phyloP scores from a whole-genome alignment of 192 early-diverging fungal species.

The Coemansia sp. region DNA sequence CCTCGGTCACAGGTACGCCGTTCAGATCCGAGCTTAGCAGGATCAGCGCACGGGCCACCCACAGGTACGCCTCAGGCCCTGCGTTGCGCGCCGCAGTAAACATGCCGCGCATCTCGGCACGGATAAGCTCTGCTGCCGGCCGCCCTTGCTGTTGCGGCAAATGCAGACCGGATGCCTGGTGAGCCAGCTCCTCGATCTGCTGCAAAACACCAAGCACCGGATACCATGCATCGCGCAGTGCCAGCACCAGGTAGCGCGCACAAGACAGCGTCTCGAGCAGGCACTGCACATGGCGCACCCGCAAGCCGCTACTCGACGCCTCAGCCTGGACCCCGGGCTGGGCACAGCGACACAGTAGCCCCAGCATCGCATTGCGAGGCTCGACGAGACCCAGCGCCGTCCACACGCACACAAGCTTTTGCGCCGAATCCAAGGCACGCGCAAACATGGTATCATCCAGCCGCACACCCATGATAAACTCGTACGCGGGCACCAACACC shows the following conservation, averaged over 20 bases:
- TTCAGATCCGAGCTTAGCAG: conserved; percentile 28
- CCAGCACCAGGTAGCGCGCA: conserved; percentile 76
- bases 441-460: conserved; percentile 84
- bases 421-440: conserved; percentile 63
- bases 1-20: conserved; percentile 5
- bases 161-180: conserved; percentile 9
- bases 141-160: neutral
- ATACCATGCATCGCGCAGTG: conserved; percentile 75
- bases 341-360: conserved; percentile 59
- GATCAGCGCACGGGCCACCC: conserved; percentile 30
- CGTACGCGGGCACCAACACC: conserved; percentile 69
- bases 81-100: conserved; percentile 7
- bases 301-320: neutral
- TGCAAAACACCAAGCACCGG: conserved; percentile 84
- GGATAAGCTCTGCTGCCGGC: conserved; percentile 12
- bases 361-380: conserved; percentile 82
- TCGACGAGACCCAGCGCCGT: conserved; percentile 74
- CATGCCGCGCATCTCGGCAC: conserved; percentile 16
- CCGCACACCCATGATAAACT: conserved; percentile 69
- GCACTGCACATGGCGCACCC: conserved; percentile 72
- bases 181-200: conserved; percentile 75
- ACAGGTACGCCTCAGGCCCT: conserved; percentile 13
- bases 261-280: conserved; percentile 69
- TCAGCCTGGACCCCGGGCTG: neutral
- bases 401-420: conserved; percentile 72